Base-by-base conservation (phyloP, 225 moss, liverwort and hornwort species). In the Thuidium tamariscinum region DNA sequence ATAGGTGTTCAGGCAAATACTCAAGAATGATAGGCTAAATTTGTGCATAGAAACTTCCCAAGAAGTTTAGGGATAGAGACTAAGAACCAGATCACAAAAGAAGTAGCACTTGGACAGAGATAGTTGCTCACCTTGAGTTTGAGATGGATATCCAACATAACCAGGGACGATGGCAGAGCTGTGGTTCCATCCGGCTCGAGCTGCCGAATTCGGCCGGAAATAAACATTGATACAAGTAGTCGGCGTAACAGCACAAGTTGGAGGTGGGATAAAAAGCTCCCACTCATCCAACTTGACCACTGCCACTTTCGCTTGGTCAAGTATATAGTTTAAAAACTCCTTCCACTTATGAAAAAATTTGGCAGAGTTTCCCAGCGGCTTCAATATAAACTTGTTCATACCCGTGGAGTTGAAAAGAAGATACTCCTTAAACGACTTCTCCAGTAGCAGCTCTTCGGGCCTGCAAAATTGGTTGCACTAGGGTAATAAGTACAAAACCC, bases 231-330 rank as follows among this genome's bases (percentile, higher is more conserved):
- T 8, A 49, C 48, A 49, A 77, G 32, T 82, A 77, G 41, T 67
- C 76, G 77, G 3, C 49, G 36, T 10, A 67, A 60, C 59, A 77
- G 59, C 15, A 76, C 46, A 30, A 82, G 22, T 66, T 57, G 82
- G 87, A 76, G 82, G 82, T 13, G 87, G 77, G 67, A 87, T 87
- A 36, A 83, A 77, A 49, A 87, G 82, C 49, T 87, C 87, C 87
- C 87, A 87, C 49, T 76, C 87, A 37, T 83, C 82, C 77, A 82
- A 87, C 30, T 68, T 82, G 42, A 87, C 77, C 49, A 83, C 77
- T 57, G 82, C 87, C 82, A 87, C 82, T 77, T 87, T 87, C 68
- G 77, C 48, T 46, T 68, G 48, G 1, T 13, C 44, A 36, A 67
- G 48, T 46, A 60, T 7, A 87, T 59, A 87, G 27, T 60, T 26